phyloP scores from a whole-genome alignment of 2,329 filamentous ascomycete species.

The Venturiaceae sp. region DNA sequence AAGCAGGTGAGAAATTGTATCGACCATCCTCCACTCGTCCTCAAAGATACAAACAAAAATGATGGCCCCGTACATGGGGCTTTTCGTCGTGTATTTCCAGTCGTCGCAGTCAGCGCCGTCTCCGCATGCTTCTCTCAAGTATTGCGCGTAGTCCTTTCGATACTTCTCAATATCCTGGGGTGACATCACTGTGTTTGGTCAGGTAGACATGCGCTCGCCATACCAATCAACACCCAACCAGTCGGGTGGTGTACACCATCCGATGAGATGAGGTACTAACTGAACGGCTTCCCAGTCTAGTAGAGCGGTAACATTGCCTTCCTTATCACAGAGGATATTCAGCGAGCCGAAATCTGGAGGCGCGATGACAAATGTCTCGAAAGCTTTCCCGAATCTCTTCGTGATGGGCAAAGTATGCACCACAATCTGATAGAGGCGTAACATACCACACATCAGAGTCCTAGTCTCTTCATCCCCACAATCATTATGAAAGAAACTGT shows the following conservation, averaged over 20 bases:
- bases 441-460: too few relatives aligned
- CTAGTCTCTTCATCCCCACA: too few relatives aligned
- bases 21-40: background rate
- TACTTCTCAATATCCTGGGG: background rate
- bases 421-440: too few relatives aligned
- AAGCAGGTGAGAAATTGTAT: background rate
- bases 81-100: background rate
- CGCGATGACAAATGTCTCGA: background rate
- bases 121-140: background rate
- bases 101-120: background rate
- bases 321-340: conserved; percentile 13
- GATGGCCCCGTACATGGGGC: background rate
- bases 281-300: conserved; percentile 11
- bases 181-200: background rate
- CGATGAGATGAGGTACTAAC: background rate
- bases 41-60: background rate
- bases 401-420: too few relatives aligned
- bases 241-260: background rate
- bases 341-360: conserved; percentile 9
- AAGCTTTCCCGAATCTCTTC: too few relatives aligned
- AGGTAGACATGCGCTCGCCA: background rate
- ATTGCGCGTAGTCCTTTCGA: background rate
- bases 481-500: too few relatives aligned
- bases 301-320: conserved; percentile 12
- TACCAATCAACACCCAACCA: background rate